Percentiles rank a stretch among this genome's conserved stretches.
Conservation (phyloP, 306 rosid species). For the Quercus parvula region DNA sequence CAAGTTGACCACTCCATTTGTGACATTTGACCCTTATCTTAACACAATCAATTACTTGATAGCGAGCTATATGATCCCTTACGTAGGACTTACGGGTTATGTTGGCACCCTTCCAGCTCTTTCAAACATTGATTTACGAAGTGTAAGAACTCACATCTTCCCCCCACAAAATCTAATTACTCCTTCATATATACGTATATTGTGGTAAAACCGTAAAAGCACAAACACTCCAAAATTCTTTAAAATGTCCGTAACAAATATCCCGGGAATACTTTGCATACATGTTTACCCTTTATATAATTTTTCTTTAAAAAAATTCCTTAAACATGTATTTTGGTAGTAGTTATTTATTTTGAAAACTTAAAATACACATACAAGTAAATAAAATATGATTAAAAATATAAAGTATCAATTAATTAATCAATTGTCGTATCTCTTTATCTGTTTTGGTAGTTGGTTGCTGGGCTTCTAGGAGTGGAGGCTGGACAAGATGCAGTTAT, state of each 20-base stretch:
- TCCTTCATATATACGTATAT: background rate
- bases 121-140: background rate
- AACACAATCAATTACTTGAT: constrained; percentile 16
- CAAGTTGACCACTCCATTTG: constrained; percentile 19
- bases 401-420: too few species aligned
- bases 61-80: constrained; percentile 15
- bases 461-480: constrained; percentile 16
- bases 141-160: background rate
- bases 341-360: too few species aligned
- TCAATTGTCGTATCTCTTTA: too few species aligned
- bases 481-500: constrained; percentile 30
- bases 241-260: too few species aligned
- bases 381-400: too few species aligned
- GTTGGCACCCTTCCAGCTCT: constrained; percentile 25
- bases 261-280: too few species aligned
- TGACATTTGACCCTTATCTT: constrained; percentile 26
- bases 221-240: too few species aligned
- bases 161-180: background rate
- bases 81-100: constrained; percentile 17
- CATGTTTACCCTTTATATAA: too few species aligned
- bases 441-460: constrained; percentile 14
- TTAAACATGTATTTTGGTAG: too few species aligned
- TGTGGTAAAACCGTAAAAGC: too few species aligned
- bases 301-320: too few species aligned
- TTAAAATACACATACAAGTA: too few species aligned